phyloP scores from a whole-genome alignment of 805 yeast species.

The Starmerella apicola region DNA sequence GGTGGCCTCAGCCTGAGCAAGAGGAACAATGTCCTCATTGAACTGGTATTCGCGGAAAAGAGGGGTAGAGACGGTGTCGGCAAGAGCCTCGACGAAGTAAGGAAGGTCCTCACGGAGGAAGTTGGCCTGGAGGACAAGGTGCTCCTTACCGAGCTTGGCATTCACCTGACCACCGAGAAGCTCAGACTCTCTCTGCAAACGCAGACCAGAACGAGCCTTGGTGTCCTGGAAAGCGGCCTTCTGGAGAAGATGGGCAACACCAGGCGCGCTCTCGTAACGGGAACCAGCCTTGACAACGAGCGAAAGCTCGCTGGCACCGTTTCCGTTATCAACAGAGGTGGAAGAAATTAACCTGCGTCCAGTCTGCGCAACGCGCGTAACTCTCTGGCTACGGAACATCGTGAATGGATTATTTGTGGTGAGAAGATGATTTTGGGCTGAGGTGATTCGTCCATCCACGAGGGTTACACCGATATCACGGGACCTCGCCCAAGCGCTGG shows the following conservation, averaged over 20 bases:
- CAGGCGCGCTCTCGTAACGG: constrained; percentile 54
- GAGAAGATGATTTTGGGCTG: constrained; percentile 2
- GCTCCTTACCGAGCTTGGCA: constrained; percentile 68
- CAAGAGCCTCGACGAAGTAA: constrained; percentile 76
- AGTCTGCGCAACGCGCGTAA: constrained; percentile 7
- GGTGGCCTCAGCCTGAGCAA: constrained; percentile 52
- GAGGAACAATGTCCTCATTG: constrained; percentile 69
- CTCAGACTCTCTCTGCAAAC: constrained; percentile 90
- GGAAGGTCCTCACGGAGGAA: constrained; percentile 85
- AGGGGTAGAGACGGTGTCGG: constrained; percentile 53
- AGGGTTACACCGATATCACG: neutral
- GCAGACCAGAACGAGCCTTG: constrained; percentile 68
- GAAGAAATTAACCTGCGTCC: constrained; percentile 12
- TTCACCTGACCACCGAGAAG: constrained; percentile 74
- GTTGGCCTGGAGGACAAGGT: constrained; percentile 62
- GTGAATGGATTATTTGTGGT: constrained; percentile 3
- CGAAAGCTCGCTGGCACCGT: constrained; percentile 60
- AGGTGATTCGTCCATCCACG: constrained; percentile 1
- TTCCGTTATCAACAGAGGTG: constrained; percentile 36
- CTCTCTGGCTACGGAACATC: constrained; percentile 12
- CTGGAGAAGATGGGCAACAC: constrained; percentile 74
- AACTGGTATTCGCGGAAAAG: constrained; percentile 75
- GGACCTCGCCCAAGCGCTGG: too few species aligned
- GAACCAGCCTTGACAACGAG: constrained; percentile 76
- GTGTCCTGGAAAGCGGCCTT: constrained; percentile 74